Evolutionary conservation across 129 eudicot genomes (phyloP).

Genomic region (Calendula officinalis): DNA sequence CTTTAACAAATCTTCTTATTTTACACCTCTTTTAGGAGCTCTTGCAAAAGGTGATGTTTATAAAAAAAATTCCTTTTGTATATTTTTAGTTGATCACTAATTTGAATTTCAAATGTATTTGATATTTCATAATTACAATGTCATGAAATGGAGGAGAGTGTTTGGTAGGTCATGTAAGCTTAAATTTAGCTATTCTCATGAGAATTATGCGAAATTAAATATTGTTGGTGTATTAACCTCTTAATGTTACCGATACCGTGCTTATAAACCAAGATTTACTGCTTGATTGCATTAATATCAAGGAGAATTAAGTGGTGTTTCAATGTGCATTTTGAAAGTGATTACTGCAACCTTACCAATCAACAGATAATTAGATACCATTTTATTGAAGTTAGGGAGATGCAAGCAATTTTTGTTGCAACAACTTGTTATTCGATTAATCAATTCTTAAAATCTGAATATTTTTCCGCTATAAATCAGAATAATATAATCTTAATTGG

Average conservation of each 20-base stretch:
- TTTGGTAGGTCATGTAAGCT: too few species aligned
- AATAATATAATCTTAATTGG: not conserved
- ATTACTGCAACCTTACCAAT: not conserved
- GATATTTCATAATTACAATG: conserved; percentile 3
- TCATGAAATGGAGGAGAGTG: too few species aligned
- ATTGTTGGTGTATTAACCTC: not conserved
- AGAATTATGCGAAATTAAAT: not conserved
- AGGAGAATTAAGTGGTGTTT: not conserved
- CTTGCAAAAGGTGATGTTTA: conserved; percentile 64
- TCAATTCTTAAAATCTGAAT: not conserved
- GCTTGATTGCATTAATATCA: not conserved
- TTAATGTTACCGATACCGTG: not conserved
- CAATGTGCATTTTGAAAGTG: not conserved
- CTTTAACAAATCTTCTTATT: conserved; percentile 48
- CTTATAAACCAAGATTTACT: conserved; percentile 11
- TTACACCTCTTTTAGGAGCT: conserved; percentile 59
- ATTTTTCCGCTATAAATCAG: not conserved
- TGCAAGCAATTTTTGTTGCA: not conserved
- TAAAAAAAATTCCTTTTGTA: not conserved
- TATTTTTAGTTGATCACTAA: conserved; percentile 7
- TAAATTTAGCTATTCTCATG: not conserved
- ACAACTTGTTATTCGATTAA: not conserved
- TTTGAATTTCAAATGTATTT: conserved; percentile 5
- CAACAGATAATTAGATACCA: not conserved
- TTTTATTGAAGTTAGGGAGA: not conserved